Evolutionary conservation across 345 rosid genomes (phyloP).

Genomic region (Xanthoceras sorbifolium): DNA sequence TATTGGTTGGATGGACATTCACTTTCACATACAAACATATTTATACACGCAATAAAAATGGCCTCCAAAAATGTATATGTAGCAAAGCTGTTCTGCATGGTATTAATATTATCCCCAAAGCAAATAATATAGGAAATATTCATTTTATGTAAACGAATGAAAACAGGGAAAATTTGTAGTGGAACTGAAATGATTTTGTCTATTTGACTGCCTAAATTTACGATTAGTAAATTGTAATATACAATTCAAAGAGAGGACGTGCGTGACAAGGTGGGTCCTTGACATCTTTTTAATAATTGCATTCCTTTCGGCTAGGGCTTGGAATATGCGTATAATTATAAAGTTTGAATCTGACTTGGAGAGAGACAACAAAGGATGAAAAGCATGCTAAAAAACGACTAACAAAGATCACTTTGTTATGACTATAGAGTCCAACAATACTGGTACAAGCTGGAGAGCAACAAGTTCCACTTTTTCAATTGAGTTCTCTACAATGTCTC

Average conservation of each 20-base stretch:
- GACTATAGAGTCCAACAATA: not conserved
- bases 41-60: not conserved
- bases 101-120: not conserved
- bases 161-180: not conserved
- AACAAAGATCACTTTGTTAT: not conserved
- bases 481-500: not conserved
- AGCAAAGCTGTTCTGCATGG: not conserved
- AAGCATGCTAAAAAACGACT: not conserved
- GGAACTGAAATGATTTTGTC: not conserved
- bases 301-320: constrained; percentile 29
- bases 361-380: not conserved
- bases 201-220: not conserved
- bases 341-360: constrained; percentile 18
- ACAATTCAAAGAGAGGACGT: not conserved
- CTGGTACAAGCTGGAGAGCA: constrained; percentile 5
- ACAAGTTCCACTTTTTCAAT: constrained; percentile 11
- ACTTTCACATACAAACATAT: not conserved
- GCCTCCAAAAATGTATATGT: not conserved
- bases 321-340: not conserved
- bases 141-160: too few species aligned
- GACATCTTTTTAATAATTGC: not conserved
- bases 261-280: not conserved
- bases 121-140: not conserved
- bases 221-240: not conserved
- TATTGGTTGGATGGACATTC: not conserved